Conservation (phyloP, 768 basidiomycete genomes). For the Piloderma croceum region DNA sequence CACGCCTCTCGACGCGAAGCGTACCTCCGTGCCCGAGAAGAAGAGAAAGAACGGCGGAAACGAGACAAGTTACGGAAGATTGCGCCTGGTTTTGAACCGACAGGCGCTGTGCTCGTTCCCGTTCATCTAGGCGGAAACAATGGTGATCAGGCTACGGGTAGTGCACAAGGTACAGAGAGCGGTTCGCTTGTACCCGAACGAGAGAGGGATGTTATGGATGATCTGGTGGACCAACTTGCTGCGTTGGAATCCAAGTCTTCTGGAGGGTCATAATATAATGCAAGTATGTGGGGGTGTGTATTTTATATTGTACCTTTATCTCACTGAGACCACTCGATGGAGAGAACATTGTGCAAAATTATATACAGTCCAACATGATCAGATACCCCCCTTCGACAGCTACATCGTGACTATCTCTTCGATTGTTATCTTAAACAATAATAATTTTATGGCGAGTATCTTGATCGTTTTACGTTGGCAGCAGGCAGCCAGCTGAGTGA, state of each 20-base stretch:
- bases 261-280: background rate
- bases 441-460: too few relatives aligned
- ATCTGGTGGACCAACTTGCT: constrained; percentile 76
- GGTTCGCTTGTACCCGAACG: constrained; percentile 8
- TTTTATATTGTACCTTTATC: too few relatives aligned
- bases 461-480: too few relatives aligned
- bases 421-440: too few relatives aligned
- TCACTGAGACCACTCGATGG: too few relatives aligned
- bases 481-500: too few relatives aligned
- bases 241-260: constrained; percentile 43
- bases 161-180: constrained; percentile 1
- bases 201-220: constrained; percentile 67
- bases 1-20: constrained; percentile 64
- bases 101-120: constrained; percentile 53
- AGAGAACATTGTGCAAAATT: too few relatives aligned
- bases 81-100: constrained; percentile 81
- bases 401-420: too few relatives aligned
- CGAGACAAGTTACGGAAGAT: constrained; percentile 59
- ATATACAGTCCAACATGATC: too few relatives aligned
- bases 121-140: constrained; percentile 29
- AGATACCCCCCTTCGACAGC: too few relatives aligned
- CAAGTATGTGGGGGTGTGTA: background rate
- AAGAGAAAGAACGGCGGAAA: constrained; percentile 64
- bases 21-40: constrained; percentile 63
- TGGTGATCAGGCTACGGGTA: constrained; percentile 10